Percentiles rank a stretch among this genome's conserved stretches.
Conservation (phyloP, 495 filamentous ascomycete genomes). For the Lasiosphaeria hispida region DNA sequence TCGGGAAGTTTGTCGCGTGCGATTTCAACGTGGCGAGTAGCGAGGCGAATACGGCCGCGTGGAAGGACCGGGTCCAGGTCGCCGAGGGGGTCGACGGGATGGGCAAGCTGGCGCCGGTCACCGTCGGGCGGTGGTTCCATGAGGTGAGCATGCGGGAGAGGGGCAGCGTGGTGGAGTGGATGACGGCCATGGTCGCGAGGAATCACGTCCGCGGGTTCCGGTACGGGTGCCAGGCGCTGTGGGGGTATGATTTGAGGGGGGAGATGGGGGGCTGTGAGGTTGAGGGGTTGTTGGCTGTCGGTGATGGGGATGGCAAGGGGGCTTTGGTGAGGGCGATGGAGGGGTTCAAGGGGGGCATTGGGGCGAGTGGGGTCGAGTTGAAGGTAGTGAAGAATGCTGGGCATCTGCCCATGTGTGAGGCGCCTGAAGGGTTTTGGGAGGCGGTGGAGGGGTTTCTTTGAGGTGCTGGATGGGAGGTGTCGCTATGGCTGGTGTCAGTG, state of each 20-base stretch:
- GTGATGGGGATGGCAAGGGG: slow-evolving; percentile 63
- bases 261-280: slow-evolving; percentile 59
- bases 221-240: slow-evolving; percentile 68
- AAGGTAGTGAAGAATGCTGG: slow-evolving; percentile 64
- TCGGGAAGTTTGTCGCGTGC: slow-evolving; percentile 66
- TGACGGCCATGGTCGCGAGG: slow-evolving; percentile 53
- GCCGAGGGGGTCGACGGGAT: slow-evolving; percentile 60
- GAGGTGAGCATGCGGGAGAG: slow-evolving; percentile 51
- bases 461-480: background rate
- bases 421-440: slow-evolving; percentile 61
- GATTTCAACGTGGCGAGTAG: slow-evolving; percentile 71
- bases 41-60: slow-evolving; percentile 67
- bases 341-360: slow-evolving; percentile 60
- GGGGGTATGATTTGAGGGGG: slow-evolving; percentile 67
- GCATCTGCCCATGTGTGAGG: slow-evolving; percentile 82
- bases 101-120: slow-evolving; percentile 59
- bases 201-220: slow-evolving; percentile 71
- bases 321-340: slow-evolving; percentile 74
- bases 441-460: slow-evolving; percentile 56
- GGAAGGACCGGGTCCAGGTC: slow-evolving; percentile 72
- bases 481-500: too few species aligned
- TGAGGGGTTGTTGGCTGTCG: slow-evolving; percentile 64
- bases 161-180: slow-evolving; percentile 50
- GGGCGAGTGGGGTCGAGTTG: slow-evolving; percentile 50
- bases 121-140: slow-evolving; percentile 74